Evolutionary conservation across 169 alveolate species (phyloP).

Genomic region (Plasmodium berghei): DNA sequence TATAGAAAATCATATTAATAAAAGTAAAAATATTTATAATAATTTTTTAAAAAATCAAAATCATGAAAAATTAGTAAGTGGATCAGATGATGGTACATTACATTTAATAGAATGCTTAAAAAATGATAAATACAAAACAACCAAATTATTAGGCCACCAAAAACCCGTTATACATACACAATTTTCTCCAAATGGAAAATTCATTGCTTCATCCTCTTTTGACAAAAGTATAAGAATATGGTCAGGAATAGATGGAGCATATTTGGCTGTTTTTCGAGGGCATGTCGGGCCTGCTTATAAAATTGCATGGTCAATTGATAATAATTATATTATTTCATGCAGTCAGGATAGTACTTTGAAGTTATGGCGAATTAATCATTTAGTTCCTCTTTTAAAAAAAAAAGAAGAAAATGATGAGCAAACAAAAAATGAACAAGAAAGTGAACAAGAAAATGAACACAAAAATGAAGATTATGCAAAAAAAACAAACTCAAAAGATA

Average conservation of each 20-base stretch:
- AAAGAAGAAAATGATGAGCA: background rate
- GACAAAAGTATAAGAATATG: constrained; percentile 93
- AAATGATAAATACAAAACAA: constrained; percentile 83
- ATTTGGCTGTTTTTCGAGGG: constrained; percentile 95
- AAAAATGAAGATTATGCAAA: background rate
- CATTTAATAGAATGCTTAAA: constrained; percentile 93
- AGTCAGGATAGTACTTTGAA: constrained; percentile 97
- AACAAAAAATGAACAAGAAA: background rate
- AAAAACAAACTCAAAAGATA: constrained; percentile 32
- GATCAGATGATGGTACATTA: constrained; percentile 98
- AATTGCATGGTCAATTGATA: constrained; percentile 98
- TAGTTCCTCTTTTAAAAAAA: constrained; percentile 16
- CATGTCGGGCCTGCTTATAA: constrained; percentile 98
- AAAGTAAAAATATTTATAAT: constrained; percentile 69
- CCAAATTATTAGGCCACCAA: constrained; percentile 98
- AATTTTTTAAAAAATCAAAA: constrained; percentile 83
- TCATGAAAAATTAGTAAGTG: constrained; percentile 96
- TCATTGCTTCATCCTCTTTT: constrained; percentile 98
- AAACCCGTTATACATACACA: constrained; percentile 96
- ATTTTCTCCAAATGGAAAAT: constrained; percentile 98
- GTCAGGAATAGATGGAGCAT: constrained; percentile 94
- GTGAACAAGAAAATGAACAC: constrained; percentile 51
- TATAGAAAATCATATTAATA: constrained; percentile 81
- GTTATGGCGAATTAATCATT: constrained; percentile 94
- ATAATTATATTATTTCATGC: constrained; percentile 94